Conservation (phyloP, 345 rosid genomes). For the Aethionema arabicum region DNA sequence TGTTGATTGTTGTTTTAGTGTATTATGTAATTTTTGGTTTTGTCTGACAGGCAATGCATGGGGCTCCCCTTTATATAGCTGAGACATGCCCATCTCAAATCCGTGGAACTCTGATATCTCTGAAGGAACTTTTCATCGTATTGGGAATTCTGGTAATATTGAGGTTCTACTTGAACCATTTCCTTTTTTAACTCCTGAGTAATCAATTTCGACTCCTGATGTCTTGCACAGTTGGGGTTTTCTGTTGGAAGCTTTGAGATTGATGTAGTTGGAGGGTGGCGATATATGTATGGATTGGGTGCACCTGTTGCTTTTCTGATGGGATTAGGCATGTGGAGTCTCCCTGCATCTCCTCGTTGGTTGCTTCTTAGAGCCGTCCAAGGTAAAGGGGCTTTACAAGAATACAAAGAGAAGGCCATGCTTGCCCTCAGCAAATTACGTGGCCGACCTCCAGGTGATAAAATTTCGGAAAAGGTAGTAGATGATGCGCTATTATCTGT, state of each 20-base stretch:
- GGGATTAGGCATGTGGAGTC: constrained; percentile 92
- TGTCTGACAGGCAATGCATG: constrained; percentile 86
- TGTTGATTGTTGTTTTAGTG: constrained; percentile 14
- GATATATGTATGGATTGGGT: constrained; percentile 86
- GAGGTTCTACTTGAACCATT: not conserved
- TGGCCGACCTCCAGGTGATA: constrained; percentile 73
- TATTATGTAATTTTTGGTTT: constrained; percentile 9
- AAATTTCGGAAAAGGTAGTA: constrained; percentile 66
- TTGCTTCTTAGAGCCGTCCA: constrained; percentile 86
- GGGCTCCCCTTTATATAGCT: constrained; percentile 96
- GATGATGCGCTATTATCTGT: constrained; percentile 66
- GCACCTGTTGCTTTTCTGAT: constrained; percentile 66
- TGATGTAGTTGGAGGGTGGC: constrained; percentile 86
- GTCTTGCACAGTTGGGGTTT: constrained; percentile 65
- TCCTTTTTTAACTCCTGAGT: constrained; percentile 2
- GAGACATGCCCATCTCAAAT: constrained; percentile 98
- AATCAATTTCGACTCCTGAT: not conserved
- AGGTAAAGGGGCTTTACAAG: constrained; percentile 74
- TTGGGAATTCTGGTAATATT: constrained; percentile 80
- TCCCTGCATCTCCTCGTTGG: constrained; percentile 98
- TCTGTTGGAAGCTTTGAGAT: constrained; percentile 86
- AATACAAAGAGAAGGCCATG: constrained; percentile 74
- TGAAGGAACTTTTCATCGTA: constrained; percentile 89
- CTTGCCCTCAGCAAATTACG: constrained; percentile 74
- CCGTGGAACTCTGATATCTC: constrained; percentile 90